A percentile compares a stretch with the other conserved stretches of the same genome.
Conservation (phyloP, 2,329 filamentous ascomycete species). For the Aureobasidium sp. region DNA sequence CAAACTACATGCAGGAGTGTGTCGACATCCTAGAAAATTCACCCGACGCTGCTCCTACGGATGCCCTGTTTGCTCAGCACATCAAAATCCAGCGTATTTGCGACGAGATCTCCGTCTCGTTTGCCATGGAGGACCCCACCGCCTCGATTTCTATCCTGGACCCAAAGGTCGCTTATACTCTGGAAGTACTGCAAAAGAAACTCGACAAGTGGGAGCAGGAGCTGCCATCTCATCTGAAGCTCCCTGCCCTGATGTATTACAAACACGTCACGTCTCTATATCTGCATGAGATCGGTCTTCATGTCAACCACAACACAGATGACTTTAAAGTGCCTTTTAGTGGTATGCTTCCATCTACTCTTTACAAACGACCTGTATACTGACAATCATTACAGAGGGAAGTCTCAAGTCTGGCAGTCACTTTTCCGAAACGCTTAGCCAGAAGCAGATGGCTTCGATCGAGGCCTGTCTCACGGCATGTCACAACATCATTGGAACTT, state of each 20-base stretch:
- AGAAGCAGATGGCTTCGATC: conserved; percentile 39
- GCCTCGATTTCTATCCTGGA: conserved; percentile 45
- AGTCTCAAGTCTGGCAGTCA: conserved; percentile 31
- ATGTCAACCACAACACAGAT: conserved; percentile 34
- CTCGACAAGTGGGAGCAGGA: conserved; percentile 41
- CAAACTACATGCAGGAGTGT: conserved; percentile 56
- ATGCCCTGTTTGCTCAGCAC: conserved; percentile 49
- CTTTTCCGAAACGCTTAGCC: conserved; percentile 33
- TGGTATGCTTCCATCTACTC: background rate
- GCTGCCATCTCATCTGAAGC: conserved; percentile 31
- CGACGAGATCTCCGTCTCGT: conserved; percentile 49
- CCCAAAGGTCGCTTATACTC: conserved; percentile 45
- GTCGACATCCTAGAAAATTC: conserved; percentile 49
- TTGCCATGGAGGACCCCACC: conserved; percentile 48
- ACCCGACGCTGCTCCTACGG: conserved; percentile 48
- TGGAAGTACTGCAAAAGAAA: conserved; percentile 48
- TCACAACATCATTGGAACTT: conserved; percentile 40
- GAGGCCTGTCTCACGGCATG: conserved; percentile 39
- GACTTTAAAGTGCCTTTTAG: conserved; percentile 35
- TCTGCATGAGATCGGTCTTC: conserved; percentile 43
- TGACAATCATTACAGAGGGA: conserved; percentile 27
- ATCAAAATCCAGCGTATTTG: conserved; percentile 51
- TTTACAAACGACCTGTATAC: conserved; percentile 21
- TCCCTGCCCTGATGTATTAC: conserved; percentile 33
- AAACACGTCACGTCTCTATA: conserved; percentile 43